Percentiles rank a stretch among this genome's conserved stretches.
These are phyloP conservation scores for Crithidia acanthocephali DNA, from an alignment of 208 protist species.

Conservation along the genomic window DNA sequence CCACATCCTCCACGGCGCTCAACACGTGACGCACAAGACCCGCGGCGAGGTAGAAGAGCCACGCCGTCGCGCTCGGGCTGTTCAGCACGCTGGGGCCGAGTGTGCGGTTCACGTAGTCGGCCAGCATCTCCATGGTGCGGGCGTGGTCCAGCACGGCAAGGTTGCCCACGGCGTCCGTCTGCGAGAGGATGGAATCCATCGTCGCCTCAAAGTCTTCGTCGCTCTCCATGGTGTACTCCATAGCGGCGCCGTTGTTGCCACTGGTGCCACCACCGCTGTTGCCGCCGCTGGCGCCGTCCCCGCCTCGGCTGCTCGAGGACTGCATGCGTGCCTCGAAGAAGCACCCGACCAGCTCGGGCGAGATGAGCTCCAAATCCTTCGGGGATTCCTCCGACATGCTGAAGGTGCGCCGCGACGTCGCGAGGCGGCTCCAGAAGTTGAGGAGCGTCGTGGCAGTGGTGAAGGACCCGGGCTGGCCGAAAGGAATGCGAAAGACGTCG, in stretches of 20 bases:
- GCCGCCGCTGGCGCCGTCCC: not conserved
- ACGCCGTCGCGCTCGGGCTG: conserved; percentile 62
- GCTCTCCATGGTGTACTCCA: conserved; percentile 29
- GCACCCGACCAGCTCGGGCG: conserved; percentile 41
- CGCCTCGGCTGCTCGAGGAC: conserved; percentile 5
- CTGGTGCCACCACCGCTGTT: conserved; percentile 12
- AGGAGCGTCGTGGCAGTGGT: conserved; percentile 66
- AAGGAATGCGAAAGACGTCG: conserved; percentile 70
- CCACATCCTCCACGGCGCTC: conserved; percentile 45
- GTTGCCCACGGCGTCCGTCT: conserved; percentile 55
- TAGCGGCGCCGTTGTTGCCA: conserved; percentile 4
- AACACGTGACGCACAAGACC: conserved; percentile 57
- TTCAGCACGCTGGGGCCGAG: conserved; percentile 61
- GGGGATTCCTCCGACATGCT: conserved; percentile 33
- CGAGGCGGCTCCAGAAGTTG: conserved; percentile 72
- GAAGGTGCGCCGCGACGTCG: conserved; percentile 68
- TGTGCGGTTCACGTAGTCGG: conserved; percentile 48
- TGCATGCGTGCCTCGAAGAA: conserved; percentile 67
- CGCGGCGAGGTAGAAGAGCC: conserved; percentile 83
- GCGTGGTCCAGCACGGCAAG: conserved; percentile 54
- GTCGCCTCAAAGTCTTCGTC: conserved; percentile 54
- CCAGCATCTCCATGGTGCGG: conserved; percentile 53
- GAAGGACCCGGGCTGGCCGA: conserved; percentile 75
- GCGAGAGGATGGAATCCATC: conserved; percentile 56
- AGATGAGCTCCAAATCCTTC: conserved; percentile 58